Percentiles rank a stretch among this genome's conserved stretches.
These are phyloP conservation scores for Cornus kousa DNA, from an alignment of 148 eudicot species.

Conservation along the genomic window DNA sequence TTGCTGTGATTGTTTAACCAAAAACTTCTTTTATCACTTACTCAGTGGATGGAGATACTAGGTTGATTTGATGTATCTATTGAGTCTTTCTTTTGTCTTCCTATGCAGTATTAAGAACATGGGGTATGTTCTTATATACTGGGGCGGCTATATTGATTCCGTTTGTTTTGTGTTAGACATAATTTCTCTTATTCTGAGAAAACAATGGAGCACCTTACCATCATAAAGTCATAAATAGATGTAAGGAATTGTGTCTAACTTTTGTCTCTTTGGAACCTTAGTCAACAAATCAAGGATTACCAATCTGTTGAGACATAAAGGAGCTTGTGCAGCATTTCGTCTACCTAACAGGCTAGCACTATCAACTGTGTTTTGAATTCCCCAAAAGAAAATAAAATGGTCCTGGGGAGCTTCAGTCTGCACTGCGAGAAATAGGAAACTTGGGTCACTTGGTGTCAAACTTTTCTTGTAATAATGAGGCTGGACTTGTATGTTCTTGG, in stretches of 20 bases:
- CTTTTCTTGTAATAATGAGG: background rate
- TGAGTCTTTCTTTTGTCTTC: background rate
- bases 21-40: background rate
- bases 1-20: background rate
- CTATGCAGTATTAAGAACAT: background rate
- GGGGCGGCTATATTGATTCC: background rate
- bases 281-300: conserved; percentile 3
- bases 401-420: background rate
- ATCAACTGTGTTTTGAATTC: background rate
- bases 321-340: background rate
- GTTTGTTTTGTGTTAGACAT: background rate
- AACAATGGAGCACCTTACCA: background rate
- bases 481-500: background rate
- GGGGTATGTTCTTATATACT: background rate
- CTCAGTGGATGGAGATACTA: background rate
- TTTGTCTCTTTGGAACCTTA: background rate
- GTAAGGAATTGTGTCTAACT: background rate
- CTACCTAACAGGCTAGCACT: background rate
- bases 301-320: background rate
- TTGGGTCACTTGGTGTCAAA: background rate
- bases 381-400: background rate
- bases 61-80: background rate
- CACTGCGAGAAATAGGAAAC: background rate
- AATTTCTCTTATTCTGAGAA: background rate
- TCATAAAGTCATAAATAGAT: background rate